Evolutionary conservation across 2,329 filamentous ascomycete genomes (phyloP), one percentile per base, ranked within the genome.

Genomic region (Didymella arachidicola): DNA sequence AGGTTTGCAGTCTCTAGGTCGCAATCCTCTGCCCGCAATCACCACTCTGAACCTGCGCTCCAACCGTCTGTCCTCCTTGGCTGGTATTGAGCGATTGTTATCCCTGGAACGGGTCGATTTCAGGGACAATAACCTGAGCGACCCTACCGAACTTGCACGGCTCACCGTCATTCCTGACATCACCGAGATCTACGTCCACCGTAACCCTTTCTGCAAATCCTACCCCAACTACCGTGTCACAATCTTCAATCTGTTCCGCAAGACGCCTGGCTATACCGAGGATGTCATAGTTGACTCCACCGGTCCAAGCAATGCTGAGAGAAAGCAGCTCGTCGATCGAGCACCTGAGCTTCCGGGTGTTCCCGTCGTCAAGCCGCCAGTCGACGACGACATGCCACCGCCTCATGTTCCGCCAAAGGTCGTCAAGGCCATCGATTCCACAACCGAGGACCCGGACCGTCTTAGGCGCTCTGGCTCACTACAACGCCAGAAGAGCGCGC

Each of bases 231-330:
- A 97, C 74, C 88, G 95, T 47, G 84, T 96, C 64, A 91, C 88
- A 19, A 96, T 98, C 62, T 97, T 99, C 86, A 99, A 98, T 70
- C 83, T 98, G 2, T 99, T 99, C 82, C 87, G 95, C 63, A 89
- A 87, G 59, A 93, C 92, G 0, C 92, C 94, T 11, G 95, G 95
- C 5, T 96, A 95, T 71, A 90, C 89, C 0, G 91, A 97, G 65
- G 95, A 99, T 72, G 88, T 98, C 59, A 82, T 92, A 44, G 94
- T 99, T 67, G 95, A 99, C 74, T 89, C 90, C 2, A 86, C 87
- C 32, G 89, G 89, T 0, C 94, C 95, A 1, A 89, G 86, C n/a
- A 96, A 92, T 71, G 86, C 88, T 16, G 95, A 99, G 80, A 89
- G 88, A 73, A 92, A 92, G 70, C 89, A 91, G 65, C 83, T 99